Conservation (phyloP, 176 grass and related monocot species). For the Triticum urartu region DNA sequence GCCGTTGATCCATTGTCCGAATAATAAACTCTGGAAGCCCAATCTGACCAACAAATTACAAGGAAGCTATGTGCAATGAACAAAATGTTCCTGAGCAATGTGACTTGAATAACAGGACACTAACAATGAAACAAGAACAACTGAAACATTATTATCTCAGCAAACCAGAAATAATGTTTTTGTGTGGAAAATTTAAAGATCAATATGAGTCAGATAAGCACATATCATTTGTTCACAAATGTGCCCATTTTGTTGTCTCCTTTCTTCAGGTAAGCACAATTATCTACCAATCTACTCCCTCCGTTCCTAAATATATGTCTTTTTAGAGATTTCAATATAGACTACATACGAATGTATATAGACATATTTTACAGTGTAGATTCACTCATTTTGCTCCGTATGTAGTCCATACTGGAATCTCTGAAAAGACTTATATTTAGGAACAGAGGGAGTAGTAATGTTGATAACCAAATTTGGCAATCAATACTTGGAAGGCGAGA, state of each 20-base stretch:
- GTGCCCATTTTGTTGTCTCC: neutral
- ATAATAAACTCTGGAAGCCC: slow-evolving; percentile 94
- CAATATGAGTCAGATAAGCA: slow-evolving; percentile 3
- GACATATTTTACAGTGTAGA: too few relatives aligned
- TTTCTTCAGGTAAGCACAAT: neutral
- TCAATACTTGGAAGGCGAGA: too few relatives aligned
- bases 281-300: neutral
- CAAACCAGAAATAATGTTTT: neutral
- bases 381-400: too few relatives aligned
- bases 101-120: neutral
- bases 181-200: neutral
- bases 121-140: neutral
- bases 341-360: too few relatives aligned
- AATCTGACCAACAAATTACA: slow-evolving; percentile 49
- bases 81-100: neutral
- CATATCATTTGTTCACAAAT: neutral
- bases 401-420: too few relatives aligned
- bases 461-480: too few relatives aligned
- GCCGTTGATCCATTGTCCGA: slow-evolving; percentile 97
- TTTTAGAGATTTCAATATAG: too few relatives aligned
- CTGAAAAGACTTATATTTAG: too few relatives aligned
- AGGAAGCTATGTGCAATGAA: slow-evolving; percentile 12
- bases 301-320: too few relatives aligned
- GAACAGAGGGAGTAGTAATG: too few relatives aligned
- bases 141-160: neutral